Evolutionary conservation across 495 filamentous ascomycete genomes (phyloP).

Genomic region (Aspergillus mulundensis): DNA sequence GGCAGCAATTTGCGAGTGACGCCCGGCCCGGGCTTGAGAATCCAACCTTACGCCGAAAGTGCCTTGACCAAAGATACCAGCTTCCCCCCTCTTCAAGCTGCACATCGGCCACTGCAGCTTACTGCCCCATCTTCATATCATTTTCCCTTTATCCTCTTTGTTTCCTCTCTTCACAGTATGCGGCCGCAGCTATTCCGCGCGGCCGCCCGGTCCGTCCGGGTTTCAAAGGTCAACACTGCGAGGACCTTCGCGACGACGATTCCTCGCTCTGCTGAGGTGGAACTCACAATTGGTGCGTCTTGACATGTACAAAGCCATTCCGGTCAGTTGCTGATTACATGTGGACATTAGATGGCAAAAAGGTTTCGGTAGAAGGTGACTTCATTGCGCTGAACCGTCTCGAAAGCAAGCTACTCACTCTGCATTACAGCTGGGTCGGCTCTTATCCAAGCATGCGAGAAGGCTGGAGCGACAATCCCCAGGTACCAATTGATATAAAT

Average conservation of each 20-base stretch:
- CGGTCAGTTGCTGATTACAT: slow-evolving; percentile 10
- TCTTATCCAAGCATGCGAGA: slow-evolving; percentile 98
- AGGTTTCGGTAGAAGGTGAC: slow-evolving; percentile 90
- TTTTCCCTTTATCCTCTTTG: slow-evolving; percentile 18
- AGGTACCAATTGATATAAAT: slow-evolving; percentile 46
- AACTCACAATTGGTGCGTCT: slow-evolving; percentile 84
- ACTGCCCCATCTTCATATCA: slow-evolving; percentile 8
- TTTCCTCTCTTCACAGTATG: slow-evolving; percentile 59
- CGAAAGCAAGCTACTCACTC: slow-evolving; percentile 28
- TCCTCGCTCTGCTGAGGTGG: slow-evolving; percentile 77
- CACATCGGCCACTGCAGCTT: slow-evolving; percentile 6
- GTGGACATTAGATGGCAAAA: slow-evolving; percentile 73
- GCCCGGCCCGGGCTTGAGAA: slow-evolving; percentile 25
- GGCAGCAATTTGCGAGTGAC: slow-evolving; percentile 33
- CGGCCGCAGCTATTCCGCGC: slow-evolving; percentile 83
- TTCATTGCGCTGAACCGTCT: slow-evolving; percentile 6
- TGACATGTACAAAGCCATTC: slow-evolving; percentile 18
- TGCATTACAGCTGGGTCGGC: slow-evolving; percentile 64
- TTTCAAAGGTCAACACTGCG: slow-evolving; percentile 55
- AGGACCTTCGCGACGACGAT: slow-evolving; percentile 72
- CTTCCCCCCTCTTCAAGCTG: slow-evolving; percentile 15
- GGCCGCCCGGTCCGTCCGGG: slow-evolving; percentile 72
- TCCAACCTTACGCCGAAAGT: slow-evolving; percentile 30
- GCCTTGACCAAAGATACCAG: slow-evolving; percentile 32
- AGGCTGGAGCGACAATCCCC: slow-evolving; percentile 86